Evolutionary conservation across 108 stramenopile genomes (phyloP).

Genomic region (Mediolabrus comicus): DNA sequence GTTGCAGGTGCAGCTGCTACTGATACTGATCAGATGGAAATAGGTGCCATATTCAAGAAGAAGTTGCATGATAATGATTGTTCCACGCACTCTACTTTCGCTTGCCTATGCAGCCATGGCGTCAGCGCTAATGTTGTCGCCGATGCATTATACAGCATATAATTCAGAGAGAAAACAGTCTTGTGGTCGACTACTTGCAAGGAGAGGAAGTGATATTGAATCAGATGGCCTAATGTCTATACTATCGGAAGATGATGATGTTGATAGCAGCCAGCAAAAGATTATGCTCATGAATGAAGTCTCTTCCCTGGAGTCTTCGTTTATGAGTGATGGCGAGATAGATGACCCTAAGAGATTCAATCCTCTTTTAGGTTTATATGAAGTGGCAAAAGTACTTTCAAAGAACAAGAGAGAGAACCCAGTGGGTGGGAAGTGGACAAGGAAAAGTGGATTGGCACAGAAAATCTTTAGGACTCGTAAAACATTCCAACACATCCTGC

Average conservation of each 20-base stretch:
- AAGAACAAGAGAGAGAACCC: conserved; percentile 60
- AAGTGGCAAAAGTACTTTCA: conserved; percentile 55
- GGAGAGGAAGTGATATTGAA: neutral
- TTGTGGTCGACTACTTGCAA: neutral
- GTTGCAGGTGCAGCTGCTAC: too few relatives aligned
- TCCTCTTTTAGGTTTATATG: conserved; percentile 62
- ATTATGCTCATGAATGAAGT: neutral
- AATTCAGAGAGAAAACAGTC: neutral
- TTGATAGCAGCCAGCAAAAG: neutral
- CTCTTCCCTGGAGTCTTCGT: conserved; percentile 8
- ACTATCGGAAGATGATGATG: neutral
- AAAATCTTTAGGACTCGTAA: conserved; percentile 47
- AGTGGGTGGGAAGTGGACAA: conserved; percentile 83
- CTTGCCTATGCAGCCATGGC: neutral
- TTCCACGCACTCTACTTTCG: neutral
- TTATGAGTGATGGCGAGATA: neutral
- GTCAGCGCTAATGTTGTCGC: neutral
- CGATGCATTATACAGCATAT: neutral
- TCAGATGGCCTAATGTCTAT: neutral
- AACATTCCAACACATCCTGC: conserved; percentile 68
- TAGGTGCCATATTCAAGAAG: conserved; percentile 71
- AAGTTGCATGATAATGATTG: conserved; percentile 20
- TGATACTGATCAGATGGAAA: too few relatives aligned
- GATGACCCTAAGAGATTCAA: conserved; percentile 34
- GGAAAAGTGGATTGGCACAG: conserved; percentile 46